Evolutionary conservation across 495 filamentous ascomycete species (phyloP), one percentile per base, ranked within the genome.

Genomic region (Cercophora sp.): DNA sequence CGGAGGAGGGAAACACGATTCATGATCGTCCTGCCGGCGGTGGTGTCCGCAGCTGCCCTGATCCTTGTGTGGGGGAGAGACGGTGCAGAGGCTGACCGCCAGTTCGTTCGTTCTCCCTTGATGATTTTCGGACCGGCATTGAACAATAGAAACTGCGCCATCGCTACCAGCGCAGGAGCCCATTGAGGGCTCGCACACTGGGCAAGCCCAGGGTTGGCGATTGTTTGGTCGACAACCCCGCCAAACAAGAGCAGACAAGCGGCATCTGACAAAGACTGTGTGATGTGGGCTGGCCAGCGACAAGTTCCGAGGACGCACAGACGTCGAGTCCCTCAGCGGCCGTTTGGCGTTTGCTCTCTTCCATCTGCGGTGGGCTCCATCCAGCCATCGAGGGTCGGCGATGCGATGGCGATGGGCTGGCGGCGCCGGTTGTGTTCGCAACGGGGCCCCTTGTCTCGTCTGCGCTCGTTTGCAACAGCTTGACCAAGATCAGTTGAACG

Each of bases 61-160:
- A 58, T 61, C 57, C 58, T 49, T 45, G 53, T 61, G 63, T 57
- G 64, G 61, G 61, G 55, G 55, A 18, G n/a, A 24, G 16, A 37
- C 48, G 46, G 27, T 57, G 57, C 52, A 54, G 31, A 39, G 32
- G 58, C 55, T 67, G 66, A 69, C 64, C 64, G 66, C 66, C 62
- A 67, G 64, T 66, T 69, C 64, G 36, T 63, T 40, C 44, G 53
- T 16, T 10, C 8, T 40, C 11, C 29, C 23, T 24, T 35, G 48
- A 51, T 27, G 48, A 51, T 20, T 42, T 27, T 51, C 35, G 16
- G 39, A 27, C 34, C 31, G 54, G 54, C 54, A 57, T 52, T 52
- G 48, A n/a, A 57, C 52, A 48, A 51, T 34, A 40, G 22, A 20
- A n/a, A 45, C 44, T 44, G 50, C 25, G 52, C 25, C 18, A 29